phyloP scores from a whole-genome alignment of 495 filamentous ascomycete genomes.

The Tuber borchii region DNA sequence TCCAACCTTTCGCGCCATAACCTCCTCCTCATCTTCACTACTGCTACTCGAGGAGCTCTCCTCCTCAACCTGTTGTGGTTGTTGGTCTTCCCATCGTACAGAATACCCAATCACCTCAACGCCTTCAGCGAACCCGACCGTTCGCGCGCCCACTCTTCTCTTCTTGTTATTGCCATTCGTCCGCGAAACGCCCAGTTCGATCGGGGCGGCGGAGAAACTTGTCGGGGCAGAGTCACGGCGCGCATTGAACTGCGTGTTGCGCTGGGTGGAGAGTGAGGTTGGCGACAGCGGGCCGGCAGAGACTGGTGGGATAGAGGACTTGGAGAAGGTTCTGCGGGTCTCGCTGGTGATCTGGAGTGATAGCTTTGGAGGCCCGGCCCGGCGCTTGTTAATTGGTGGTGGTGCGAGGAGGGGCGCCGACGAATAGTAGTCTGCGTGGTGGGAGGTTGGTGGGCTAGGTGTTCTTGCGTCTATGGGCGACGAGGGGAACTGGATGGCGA shows the following conservation, averaged over 20 bases:
- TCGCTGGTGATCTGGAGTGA: constrained; percentile 32
- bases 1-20: neutral
- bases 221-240: neutral
- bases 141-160: neutral
- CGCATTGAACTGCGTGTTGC: constrained; percentile 33
- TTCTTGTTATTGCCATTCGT: neutral
- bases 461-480: constrained; percentile 22
- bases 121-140: neutral
- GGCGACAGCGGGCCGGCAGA: constrained; percentile 28
- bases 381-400: constrained; percentile 22
- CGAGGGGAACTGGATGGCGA: constrained; percentile 32
- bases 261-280: constrained; percentile 27
- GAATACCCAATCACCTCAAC: neutral
- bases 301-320: constrained; percentile 22
- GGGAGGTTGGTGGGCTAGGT: constrained; percentile 15
- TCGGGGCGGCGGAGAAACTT: constrained; percentile 2
- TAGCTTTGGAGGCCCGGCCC: constrained; percentile 26
- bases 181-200: neutral
- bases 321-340: constrained; percentile 24
- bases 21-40: neutral
- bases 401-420: constrained; percentile 18
- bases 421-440: constrained; percentile 18
- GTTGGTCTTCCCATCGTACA: constrained; percentile 1
- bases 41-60: neutral
- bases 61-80: neutral